Base-by-base conservation (phyloP, 148 eudicot species). In the Rhododendron vialii region DNA sequence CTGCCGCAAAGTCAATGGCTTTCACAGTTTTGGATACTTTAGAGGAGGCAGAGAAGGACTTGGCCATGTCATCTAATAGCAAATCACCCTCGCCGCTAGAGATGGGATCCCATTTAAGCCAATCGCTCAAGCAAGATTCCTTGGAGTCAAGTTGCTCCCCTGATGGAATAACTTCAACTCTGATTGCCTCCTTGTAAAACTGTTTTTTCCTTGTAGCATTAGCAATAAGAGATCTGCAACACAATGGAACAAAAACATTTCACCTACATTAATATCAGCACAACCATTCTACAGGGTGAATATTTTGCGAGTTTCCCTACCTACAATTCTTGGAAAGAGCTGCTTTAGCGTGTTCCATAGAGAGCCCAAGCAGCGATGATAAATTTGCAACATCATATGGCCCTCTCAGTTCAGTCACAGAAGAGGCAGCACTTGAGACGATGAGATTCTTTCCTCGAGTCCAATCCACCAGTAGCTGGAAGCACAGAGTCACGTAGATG, bases 81-180 rank as follows among this genome's bases (percentile, higher is more conserved):
- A 97, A 87, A 90, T 97, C 99, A 84, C 99, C 99, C 71, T 95
- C 98, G 38, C 98, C 98, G 78, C 96, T 93, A 84, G 96, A 95
- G 75, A 97, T 92, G 30, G 99, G 99, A 88, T 97, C 99, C 99
- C 99, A 97, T 82, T 92, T 89, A 47, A 93, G 82, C 91, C 91
- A 87, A 83, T 94, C 96, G 86, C 89, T 86, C 82, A 90, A 87
- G 89, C 89, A 88, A 69, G 94, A 90, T 55, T 92, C 90, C 74
- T 87, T 88, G 12, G 89, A 85, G 50, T 88, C 89, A 85, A 80
- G 76, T 69, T 87, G 88, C 14, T 84, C 80, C 82, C 89, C 84
- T 36, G 94, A 85, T 85, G 94, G 89, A 88, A 95, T 85, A 87
- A 85, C 36, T 90, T 95, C 96, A 86, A 95, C 93, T 87, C 89